Percentiles rank a stretch among this genome's conserved stretches.
Conservation (phyloP, 305 asterid genomes). For the Coffea humblotiana region DNA sequence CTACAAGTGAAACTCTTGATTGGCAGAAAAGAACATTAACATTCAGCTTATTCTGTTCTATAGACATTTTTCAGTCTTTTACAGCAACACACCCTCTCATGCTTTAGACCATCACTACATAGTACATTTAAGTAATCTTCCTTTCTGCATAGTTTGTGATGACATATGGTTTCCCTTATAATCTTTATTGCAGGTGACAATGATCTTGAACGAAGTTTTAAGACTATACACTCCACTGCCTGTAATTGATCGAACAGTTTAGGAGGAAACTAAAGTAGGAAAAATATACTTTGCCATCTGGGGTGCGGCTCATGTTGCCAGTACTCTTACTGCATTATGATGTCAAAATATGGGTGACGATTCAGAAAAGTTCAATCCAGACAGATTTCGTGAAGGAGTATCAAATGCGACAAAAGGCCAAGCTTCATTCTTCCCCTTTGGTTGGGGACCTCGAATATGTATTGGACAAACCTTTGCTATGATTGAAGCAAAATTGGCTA, state of each 20-base stretch:
- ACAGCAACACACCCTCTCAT: no score
- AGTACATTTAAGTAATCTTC: no score
- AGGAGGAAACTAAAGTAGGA: slow-evolving; percentile 18
- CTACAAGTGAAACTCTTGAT: no score
- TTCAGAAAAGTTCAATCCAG: slow-evolving; percentile 34
- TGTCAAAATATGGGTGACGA: slow-evolving; percentile 30
- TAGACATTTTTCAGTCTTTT: no score
- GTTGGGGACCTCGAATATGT: slow-evolving; percentile 30
- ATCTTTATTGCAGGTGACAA: slow-evolving; percentile 10
- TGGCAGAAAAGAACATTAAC: no score
- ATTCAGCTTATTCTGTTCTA: no score
- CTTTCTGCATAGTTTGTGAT: no score
- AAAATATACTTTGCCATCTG: slow-evolving; percentile 12
- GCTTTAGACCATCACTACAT: no score
- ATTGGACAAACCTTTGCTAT: slow-evolving; percentile 30
- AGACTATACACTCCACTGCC: slow-evolving; percentile 23
- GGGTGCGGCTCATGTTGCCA: slow-evolving; percentile 9
- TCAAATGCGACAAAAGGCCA: slow-evolving; percentile 23
- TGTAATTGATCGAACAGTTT: not conserved
- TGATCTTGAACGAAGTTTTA: slow-evolving; percentile 27
- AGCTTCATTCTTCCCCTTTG: slow-evolving; percentile 23
- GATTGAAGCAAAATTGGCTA: slow-evolving; percentile 26
- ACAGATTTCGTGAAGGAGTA: slow-evolving; percentile 26
- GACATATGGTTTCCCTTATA: no score
- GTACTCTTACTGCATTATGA: slow-evolving; percentile 23